Evolutionary conservation across 208 protist species (phyloP), one percentile per base, ranked within the genome.

Genomic region (Wallacemonas rigidus): DNA sequence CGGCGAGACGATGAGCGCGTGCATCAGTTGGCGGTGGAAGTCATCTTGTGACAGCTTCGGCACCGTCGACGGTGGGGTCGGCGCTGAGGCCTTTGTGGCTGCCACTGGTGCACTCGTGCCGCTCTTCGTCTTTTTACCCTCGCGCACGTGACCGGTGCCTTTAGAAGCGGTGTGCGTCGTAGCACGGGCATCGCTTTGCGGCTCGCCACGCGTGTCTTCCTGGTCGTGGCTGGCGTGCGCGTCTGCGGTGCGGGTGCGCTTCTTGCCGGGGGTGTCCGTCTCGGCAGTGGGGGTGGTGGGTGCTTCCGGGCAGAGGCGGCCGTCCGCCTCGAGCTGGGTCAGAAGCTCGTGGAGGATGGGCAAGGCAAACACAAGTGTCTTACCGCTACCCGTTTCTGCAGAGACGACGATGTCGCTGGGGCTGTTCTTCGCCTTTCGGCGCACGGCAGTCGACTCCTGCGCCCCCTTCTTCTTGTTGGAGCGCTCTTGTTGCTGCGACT

Each of bases 361-460:
- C 26, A 99, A 85, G 14, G 99, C 89, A 80, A 99, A 99, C 14
- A 98, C 97, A 1, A 99, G 75, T 38, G 99, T 99, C 85, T 99
- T 99, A 36, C 98, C 98, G 71, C 83, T 95, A 60, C 96, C 96
- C 35, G 96, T 98, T 76, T 98, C 94, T 0, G 95, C 92, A 12
- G 95, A 95, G 43, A 96, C 94, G n/a, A 98, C 77, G 14, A 98
- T 77, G 71, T 98, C 94, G 51, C 87, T 83, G 43, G 26, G 40
- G 7, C 17, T 41, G 38, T 75, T 68, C 15, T 45, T 38, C 41
- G 14, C 56, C 54, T 38, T 50, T n/a, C 64, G 68, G 9, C 14
- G 61, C 64, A 14, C 51, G 14, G 38, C n/a, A 43, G 43, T 2
- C 39, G 69, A 36, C 48, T 51, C 12, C 69, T 54, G 45, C 15